phyloP scores from a whole-genome alignment of 441 rosid genomes.

The Hura crepitans region DNA sequence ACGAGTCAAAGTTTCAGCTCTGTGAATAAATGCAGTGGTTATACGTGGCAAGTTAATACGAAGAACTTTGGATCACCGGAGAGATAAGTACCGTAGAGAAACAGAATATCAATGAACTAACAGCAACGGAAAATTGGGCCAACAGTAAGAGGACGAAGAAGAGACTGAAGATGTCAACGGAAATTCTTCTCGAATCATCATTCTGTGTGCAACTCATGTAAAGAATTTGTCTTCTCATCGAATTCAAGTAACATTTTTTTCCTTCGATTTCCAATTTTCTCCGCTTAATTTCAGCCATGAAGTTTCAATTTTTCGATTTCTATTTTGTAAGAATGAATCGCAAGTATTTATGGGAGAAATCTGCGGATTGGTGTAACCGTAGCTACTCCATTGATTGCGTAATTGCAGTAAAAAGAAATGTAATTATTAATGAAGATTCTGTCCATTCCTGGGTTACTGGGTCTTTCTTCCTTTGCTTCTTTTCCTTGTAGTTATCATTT shows the following conservation, averaged over 20 bases:
- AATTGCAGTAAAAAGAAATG: background rate
- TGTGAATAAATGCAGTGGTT: too few relatives aligned
- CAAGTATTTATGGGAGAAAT: background rate
- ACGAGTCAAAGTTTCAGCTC: too few relatives aligned
- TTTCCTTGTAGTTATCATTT: background rate
- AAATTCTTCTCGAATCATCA: background rate
- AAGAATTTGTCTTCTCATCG: background rate
- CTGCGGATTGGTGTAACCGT: conserved; percentile 1
- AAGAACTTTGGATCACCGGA: background rate
- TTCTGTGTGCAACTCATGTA: too few relatives aligned
- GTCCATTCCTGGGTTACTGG: background rate
- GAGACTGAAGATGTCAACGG: background rate
- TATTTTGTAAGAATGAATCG: background rate
- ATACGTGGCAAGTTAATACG: background rate
- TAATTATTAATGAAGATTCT: background rate
- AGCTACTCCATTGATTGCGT: background rate
- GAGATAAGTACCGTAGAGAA: background rate
- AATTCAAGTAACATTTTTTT: background rate
- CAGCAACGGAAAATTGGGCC: background rate
- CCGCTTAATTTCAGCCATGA: background rate
- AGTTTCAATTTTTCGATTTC: background rate
- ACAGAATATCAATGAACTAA: background rate
- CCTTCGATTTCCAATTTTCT: background rate
- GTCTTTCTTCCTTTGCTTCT: background rate
- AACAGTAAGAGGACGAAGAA: background rate